Evolutionary conservation across 1,284 basidiomycete species (phyloP).

Genomic region (Caloboletus firmus): DNA sequence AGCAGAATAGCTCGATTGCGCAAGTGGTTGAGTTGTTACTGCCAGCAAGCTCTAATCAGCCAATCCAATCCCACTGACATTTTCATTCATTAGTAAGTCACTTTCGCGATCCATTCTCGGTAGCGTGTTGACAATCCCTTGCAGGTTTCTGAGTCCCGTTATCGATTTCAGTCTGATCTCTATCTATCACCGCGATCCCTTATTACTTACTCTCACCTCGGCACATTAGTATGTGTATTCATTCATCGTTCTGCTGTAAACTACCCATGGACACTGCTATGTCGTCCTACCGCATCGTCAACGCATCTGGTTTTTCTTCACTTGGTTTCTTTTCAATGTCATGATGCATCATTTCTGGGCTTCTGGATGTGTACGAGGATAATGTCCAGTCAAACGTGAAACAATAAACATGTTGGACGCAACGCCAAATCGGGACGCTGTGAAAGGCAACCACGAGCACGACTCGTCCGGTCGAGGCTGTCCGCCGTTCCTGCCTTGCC

Average conservation of each 20-base stretch:
- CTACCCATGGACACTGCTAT: constrained; percentile 26
- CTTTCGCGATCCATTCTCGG: not conserved
- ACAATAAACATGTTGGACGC: not conserved
- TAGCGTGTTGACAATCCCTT: constrained; percentile 13
- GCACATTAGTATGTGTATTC: constrained; percentile 32
- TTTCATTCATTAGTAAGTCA: constrained; percentile 26
- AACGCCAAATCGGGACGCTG: constrained; percentile 12
- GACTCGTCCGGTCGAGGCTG: constrained; percentile 23
- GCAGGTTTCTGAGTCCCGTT: constrained; percentile 21
- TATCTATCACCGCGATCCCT: constrained; percentile 31
- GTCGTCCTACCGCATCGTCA: constrained; percentile 27
- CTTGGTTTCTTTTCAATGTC: constrained; percentile 14
- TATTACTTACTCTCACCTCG: constrained; percentile 23
- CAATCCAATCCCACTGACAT: constrained; percentile 25
- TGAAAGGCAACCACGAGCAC: constrained; percentile 7
- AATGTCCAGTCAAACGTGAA: not conserved
- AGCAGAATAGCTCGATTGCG: constrained; percentile 69
- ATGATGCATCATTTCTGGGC: constrained; percentile 19
- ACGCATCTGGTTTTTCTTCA: constrained; percentile 16
- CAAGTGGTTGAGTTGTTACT: constrained; percentile 57
- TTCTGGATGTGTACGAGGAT: not conserved
- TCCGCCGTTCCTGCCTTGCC: constrained; percentile 13
- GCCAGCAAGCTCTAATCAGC: constrained; percentile 40
- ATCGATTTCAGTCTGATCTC: constrained; percentile 20
- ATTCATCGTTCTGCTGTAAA: constrained; percentile 28